Base-by-base conservation (phyloP, 1,284 basidiomycete species). In the Marasmius fiardii region DNA sequence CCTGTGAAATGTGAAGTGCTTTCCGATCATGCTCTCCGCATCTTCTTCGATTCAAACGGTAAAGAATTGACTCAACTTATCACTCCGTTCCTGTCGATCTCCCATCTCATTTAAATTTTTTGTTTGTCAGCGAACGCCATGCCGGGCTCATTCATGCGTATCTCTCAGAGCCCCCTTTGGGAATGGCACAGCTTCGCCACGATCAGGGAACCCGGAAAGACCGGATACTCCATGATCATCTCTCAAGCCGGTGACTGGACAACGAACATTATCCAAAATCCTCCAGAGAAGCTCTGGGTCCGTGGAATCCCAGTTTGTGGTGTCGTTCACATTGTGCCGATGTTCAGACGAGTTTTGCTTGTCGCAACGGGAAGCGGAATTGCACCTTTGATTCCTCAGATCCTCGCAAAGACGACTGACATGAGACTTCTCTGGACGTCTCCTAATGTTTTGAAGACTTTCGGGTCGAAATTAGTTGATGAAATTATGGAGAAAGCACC, bases 101-200 rank as follows among this genome's bases (percentile, higher is more conserved):
- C n/a, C 5, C 16, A 7, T 20, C 20, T 31, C 6, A 41, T n/a
- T 20, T 6, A 6, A 41, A n/a, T 41, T 4, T n/a, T n/a, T n/a
- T n/a, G 7, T n/a, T 16, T 16, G 11, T n/a, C 39, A 41, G 39
- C 20, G 16, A 16, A 41, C 0, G 79, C 82, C 8, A 73, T 73
- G 49, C 68, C 82, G 43, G 82, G 82, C 23, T 80, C 77, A 63
- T 82, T 82, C 65, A 76, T 76, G 20, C 77, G 81, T 53, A 70
- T 85, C 56, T 81, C 82, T 1, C 73, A 77, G 26, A 72, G 70
- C 56, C 83, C 82, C 14, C 70, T 83, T 43, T 66, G 76, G 35
- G 82, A 85, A 67, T 85, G 83, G 83, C 82, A 85, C 57, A 78
- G 78, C 8, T 85, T 85, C 62, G 82, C 82, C 2, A 82, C 79